A percentile compares a stretch with the other conserved stretches of the same genome.
Evolutionary conservation across 495 filamentous ascomycete genomes (phyloP).

Genomic region (Chaetomidium leptoderma): DNA sequence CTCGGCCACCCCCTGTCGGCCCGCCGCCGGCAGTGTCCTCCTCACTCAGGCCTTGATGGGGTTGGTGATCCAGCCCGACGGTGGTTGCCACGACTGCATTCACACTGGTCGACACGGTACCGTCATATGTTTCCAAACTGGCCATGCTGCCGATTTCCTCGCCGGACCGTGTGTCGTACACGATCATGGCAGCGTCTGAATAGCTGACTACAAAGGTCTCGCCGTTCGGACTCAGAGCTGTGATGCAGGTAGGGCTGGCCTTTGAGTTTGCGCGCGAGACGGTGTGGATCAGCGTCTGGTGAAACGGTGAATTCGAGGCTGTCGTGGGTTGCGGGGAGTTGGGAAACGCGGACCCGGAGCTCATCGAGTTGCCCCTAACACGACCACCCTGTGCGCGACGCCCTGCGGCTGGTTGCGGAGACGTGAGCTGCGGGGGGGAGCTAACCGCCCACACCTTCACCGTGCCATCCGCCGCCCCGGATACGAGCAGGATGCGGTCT

Average conservation of each 20-base stretch:
- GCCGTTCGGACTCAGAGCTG: constrained; percentile 75
- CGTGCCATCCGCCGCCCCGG: constrained; percentile 84
- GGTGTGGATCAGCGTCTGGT: constrained; percentile 70
- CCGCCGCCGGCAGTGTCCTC: constrained; percentile 55
- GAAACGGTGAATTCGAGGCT: constrained; percentile 57
- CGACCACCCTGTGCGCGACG: constrained; percentile 74
- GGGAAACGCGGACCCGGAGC: constrained; percentile 83
- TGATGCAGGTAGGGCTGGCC: constrained; percentile 86
- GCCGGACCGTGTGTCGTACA: constrained; percentile 86
- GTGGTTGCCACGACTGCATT: constrained; percentile 90
- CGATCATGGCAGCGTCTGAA: constrained; percentile 79
- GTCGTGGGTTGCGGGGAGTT: constrained; percentile 84
- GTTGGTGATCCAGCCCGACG: constrained; percentile 60
- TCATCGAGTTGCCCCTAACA: constrained; percentile 82
- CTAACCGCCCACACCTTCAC: constrained; percentile 94
- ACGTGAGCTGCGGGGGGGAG: constrained; percentile 77
- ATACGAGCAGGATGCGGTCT: constrained; percentile 85
- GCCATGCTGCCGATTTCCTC: constrained; percentile 92
- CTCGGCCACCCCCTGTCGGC: constrained; percentile 71
- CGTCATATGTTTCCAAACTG: constrained; percentile 87
- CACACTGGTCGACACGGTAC: constrained; percentile 74
- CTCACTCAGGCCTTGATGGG: constrained; percentile 49
- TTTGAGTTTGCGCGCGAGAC: constrained; percentile 64
- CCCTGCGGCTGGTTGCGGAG: constrained; percentile 57
- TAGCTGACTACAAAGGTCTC: constrained; percentile 93